Conservation (phyloP, 139 green algal species). For the Axilococcus clingmanii region DNA sequence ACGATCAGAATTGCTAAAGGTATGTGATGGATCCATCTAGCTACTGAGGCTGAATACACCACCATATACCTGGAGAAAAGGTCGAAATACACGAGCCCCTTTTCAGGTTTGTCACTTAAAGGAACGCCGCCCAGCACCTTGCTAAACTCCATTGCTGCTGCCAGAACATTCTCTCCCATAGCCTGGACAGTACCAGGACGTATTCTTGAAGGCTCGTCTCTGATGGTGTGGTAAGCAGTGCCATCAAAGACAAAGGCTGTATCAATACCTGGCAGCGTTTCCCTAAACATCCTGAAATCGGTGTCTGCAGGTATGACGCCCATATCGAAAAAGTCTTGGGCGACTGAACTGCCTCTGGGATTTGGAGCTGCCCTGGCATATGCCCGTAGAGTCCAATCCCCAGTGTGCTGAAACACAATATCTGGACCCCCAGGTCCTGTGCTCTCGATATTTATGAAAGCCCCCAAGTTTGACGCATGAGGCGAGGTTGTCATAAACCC, state of each 20-base stretch:
- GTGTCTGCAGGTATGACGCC: constrained; percentile 66
- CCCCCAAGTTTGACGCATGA: constrained; percentile 27
- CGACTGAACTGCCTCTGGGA: constrained; percentile 41
- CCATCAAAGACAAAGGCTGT: constrained; percentile 54
- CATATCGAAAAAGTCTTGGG: constrained; percentile 47
- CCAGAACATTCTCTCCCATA: constrained; percentile 45
- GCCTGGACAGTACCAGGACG: constrained; percentile 48
- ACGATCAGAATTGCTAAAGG: constrained; percentile 16
- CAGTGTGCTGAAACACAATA: constrained; percentile 64
- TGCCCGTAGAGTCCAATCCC: constrained; percentile 38
- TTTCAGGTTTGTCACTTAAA: not conserved
- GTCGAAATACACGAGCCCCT: constrained; percentile 16
- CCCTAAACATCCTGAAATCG: constrained; percentile 63
- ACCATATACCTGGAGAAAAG: constrained; percentile 13
- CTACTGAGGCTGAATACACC: constrained; percentile 20
- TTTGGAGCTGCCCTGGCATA: constrained; percentile 31
- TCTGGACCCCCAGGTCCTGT: constrained; percentile 55
- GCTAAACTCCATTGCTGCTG: constrained; percentile 19
- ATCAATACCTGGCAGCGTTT: constrained; percentile 53
- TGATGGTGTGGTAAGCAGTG: constrained; percentile 48
- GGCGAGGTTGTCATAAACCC: constrained; percentile 26
- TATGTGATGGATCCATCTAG: constrained; percentile 18
- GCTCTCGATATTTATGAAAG: constrained; percentile 70
- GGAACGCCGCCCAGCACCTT: constrained; percentile 10
- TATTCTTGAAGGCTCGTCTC: constrained; percentile 38